Evolutionary conservation across 768 basidiomycete species (phyloP), one percentile per base, ranked within the genome.

Genomic region (Tremella mesenterica): DNA sequence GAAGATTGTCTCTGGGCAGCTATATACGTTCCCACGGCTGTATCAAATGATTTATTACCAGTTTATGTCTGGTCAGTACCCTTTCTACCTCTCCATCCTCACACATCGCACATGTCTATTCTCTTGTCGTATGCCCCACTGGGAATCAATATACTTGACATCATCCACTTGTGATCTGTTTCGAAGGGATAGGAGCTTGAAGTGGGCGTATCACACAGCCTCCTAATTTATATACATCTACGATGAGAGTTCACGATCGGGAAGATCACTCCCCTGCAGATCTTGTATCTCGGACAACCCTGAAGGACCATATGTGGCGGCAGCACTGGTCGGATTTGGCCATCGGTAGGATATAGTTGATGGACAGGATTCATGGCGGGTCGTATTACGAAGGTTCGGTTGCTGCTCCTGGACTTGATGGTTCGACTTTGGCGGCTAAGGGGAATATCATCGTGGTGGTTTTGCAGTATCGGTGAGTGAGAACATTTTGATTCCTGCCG

Each of bases 1-100:
- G 89, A 91, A 71, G 86, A 91, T 69, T 93, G 89, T 69, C 76
- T 93, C 43, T 88, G 82, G 20, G 81, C 88, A 76, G 74, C 85
- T 23, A 75, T 85, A 27, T 89, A 86, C 65, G 81, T 83, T 2
- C 86, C 85, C 4, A 71, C 75, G 6, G 65, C 75, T 1, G 80
- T 21, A 0, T 41, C 46, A 9, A 52, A 47, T 13, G n/a, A n/a
- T n/a, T n/a, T n/a, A n/a, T 46, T 69, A 9, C 74, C 72, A 5
- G 65, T 73, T n/a, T 61, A 73, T 44, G 63, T 73, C 3, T 75
- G 72, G 73, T 66, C 51, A 50, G 58, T 51, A 2, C 16, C 7
- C 28, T 20, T 18, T 50, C 39, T 5, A 18, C 18, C 1, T 31
- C 28, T 2, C 46, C 3, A 23, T 23, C 21, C 18, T n/a, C 3